Percentiles rank a stretch among this genome's conserved stretches.
These are phyloP conservation scores for Starmera caribaea DNA, from an alignment of 805 yeast genomes.

Conservation along the genomic window DNA sequence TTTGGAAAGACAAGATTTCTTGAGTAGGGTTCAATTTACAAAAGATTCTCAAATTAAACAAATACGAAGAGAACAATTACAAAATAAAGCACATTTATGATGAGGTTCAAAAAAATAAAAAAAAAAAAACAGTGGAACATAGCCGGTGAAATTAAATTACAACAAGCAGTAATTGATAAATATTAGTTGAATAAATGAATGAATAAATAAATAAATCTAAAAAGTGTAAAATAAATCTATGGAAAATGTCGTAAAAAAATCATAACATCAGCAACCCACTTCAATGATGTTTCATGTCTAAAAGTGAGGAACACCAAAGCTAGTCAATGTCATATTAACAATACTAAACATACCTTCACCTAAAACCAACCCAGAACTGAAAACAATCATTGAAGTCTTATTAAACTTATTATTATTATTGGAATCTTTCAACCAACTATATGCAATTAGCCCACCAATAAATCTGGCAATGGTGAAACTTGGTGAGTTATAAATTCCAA, in stretches of 20 bases:
- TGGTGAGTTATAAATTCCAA: slow-evolving; percentile 91
- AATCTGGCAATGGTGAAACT: slow-evolving; percentile 90
- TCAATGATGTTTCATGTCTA: too few relatives aligned
- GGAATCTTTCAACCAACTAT: slow-evolving; percentile 40
- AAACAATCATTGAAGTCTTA: slow-evolving; percentile 70
- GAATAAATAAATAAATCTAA: too few relatives aligned
- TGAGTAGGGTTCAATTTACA: slow-evolving; percentile 54
- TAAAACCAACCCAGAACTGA: slow-evolving; percentile 83
- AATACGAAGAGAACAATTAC: slow-evolving; percentile 25
- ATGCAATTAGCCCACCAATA: slow-evolving; percentile 70
- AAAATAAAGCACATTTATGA: slow-evolving; percentile 6
- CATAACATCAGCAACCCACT: too few relatives aligned
- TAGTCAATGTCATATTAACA: slow-evolving; percentile 67
- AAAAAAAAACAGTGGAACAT: too few relatives aligned
- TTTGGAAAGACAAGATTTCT: slow-evolving; percentile 84
- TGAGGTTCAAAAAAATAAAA: too few relatives aligned
- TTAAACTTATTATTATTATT: slow-evolving; percentile 30
- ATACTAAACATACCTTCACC: slow-evolving; percentile 93
- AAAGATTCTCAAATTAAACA: slow-evolving; percentile 29
- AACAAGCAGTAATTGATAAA: too few relatives aligned
- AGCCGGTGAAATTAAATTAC: too few relatives aligned
- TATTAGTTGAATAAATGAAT: too few relatives aligned
- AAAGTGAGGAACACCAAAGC: slow-evolving; percentile 55
- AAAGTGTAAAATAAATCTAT: neutral
- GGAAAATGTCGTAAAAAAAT: too few relatives aligned